A percentile compares a stretch with the other conserved stretches of the same genome.
These are phyloP conservation scores for Punctularia strigosozonata DNA, from an alignment of 768 basidiomycete species.

Conservation along the genomic window DNA sequence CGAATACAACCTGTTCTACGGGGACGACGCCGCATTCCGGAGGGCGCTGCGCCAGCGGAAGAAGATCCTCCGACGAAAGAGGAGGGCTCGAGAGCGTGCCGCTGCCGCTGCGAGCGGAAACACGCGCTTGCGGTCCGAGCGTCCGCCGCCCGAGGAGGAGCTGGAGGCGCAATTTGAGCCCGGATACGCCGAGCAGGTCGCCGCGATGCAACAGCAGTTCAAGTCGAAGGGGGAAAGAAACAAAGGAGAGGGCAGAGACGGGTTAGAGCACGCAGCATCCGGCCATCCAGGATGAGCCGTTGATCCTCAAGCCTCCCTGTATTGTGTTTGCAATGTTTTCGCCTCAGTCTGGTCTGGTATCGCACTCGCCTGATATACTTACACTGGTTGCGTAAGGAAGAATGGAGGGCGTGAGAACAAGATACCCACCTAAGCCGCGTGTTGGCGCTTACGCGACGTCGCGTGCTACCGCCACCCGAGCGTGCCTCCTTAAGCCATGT, in stretches of 20 bases:
- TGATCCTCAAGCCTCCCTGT: too few species aligned
- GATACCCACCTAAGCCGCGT: too few species aligned
- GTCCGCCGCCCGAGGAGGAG: slow-evolving; percentile 24
- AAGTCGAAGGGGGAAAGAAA: neutral
- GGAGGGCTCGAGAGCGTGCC: slow-evolving; percentile 61
- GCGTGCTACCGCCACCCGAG: too few species aligned
- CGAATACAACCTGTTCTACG: slow-evolving; percentile 88
- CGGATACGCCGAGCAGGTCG: slow-evolving; percentile 11
- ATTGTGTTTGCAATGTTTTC: too few species aligned
- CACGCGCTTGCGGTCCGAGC: slow-evolving; percentile 17
- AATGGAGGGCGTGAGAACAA: too few species aligned
- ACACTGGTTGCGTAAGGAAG: too few species aligned
- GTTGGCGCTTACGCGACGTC: too few species aligned
- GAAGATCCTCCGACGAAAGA: slow-evolving; percentile 61
- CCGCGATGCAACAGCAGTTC: neutral
- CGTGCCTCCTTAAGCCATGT: too few species aligned
- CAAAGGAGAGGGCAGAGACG: slow-evolving; percentile 7
- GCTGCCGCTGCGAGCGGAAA: slow-evolving; percentile 40
- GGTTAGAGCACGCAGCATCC: too few species aligned
- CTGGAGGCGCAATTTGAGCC: slow-evolving; percentile 19
- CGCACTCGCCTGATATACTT: too few species aligned
- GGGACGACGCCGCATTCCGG: slow-evolving; percentile 58
- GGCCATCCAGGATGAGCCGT: too few species aligned
- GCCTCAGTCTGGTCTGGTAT: too few species aligned
- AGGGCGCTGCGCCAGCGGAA: slow-evolving; percentile 61